phyloP scores from a whole-genome alignment of 2,329 filamentous ascomycete genomes.

The Xylaria sp. region DNA sequence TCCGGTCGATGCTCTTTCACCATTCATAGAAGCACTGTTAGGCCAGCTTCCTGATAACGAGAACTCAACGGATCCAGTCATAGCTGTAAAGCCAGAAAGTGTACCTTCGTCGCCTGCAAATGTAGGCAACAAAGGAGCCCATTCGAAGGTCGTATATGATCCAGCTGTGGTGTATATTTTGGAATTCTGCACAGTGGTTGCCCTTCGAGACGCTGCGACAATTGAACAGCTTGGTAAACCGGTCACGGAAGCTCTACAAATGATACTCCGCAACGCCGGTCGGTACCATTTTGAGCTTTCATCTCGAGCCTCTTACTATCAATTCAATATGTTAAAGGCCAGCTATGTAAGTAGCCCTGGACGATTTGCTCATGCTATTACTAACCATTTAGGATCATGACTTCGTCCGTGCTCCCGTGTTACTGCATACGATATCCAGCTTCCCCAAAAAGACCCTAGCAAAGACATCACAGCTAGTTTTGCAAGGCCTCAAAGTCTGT shows the following conservation, averaged over 20 bases:
- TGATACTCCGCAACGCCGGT: slow-evolving; percentile 70
- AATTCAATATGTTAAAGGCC: slow-evolving; percentile 72
- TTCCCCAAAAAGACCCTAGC: slow-evolving; percentile 73
- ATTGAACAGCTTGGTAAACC: slow-evolving; percentile 69
- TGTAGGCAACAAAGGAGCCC: slow-evolving; percentile 52
- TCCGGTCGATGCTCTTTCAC: slow-evolving; percentile 52
- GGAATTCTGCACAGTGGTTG: slow-evolving; percentile 79
- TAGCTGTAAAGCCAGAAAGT: slow-evolving; percentile 83
- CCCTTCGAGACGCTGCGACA: slow-evolving; percentile 68
- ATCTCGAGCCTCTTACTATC: slow-evolving; percentile 79
- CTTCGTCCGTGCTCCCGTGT: slow-evolving; percentile 84
- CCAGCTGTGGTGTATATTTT: slow-evolving; percentile 85
- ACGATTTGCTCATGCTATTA: not conserved
- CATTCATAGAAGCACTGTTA: slow-evolving; percentile 67
- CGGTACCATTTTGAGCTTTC: slow-evolving; percentile 79
- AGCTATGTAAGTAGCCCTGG: slow-evolving; percentile 66
- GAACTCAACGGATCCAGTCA: slow-evolving; percentile 64
- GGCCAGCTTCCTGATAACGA: slow-evolving; percentile 81
- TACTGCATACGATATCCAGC: slow-evolving; percentile 85
- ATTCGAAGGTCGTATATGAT: slow-evolving; percentile 65
- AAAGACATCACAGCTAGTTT: slow-evolving; percentile 67
- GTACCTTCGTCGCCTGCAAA: slow-evolving; percentile 57
- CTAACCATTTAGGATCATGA: slow-evolving; percentile 64
- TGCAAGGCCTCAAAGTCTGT: slow-evolving; percentile 75
- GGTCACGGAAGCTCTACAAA: slow-evolving; percentile 75